A percentile compares a stretch with the other conserved stretches of the same genome.
Conservation (phyloP, 1,139 yeast genomes). For the Hemisphaericaspora lyxosophila region DNA sequence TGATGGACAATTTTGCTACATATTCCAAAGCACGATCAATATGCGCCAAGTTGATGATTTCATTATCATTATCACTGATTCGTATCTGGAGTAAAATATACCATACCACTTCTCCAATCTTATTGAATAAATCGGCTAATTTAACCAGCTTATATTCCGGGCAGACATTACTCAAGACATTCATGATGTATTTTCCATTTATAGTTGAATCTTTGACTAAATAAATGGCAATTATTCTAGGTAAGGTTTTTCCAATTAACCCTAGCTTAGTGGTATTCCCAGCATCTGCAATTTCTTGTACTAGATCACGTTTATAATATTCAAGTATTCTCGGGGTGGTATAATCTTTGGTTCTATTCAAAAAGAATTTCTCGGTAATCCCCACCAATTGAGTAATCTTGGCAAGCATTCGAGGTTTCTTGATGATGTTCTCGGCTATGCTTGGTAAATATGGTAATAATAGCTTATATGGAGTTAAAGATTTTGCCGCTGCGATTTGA, state of each 20-base stretch:
- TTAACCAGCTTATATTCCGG: slow-evolving; percentile 40
- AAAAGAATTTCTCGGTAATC: slow-evolving; percentile 58
- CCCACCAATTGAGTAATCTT: slow-evolving; percentile 66
- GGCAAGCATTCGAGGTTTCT: slow-evolving; percentile 56
- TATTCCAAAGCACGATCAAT: slow-evolving; percentile 43
- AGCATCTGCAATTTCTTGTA: slow-evolving; percentile 53
- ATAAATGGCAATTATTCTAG: slow-evolving; percentile 43
- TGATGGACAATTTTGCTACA: slow-evolving; percentile 33
- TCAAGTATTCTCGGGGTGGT: slow-evolving; percentile 77
- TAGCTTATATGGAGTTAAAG: slow-evolving; percentile 64
- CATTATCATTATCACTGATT: slow-evolving; percentile 25
- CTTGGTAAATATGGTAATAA: slow-evolving; percentile 78
- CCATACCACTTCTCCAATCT: slow-evolving; percentile 47
- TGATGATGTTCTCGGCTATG: slow-evolving; percentile 65
- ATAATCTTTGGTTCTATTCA: slow-evolving; percentile 67
- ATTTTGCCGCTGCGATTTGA: slow-evolving; percentile 44
- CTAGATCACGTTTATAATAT: slow-evolving; percentile 59
- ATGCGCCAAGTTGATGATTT: slow-evolving; percentile 28
- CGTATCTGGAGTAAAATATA: slow-evolving; percentile 39
- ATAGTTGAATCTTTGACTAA: slow-evolving; percentile 40
- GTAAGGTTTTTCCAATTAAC: slow-evolving; percentile 34
- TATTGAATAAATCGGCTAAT: slow-evolving; percentile 45
- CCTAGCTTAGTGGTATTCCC: slow-evolving; percentile 33
- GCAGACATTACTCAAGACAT: slow-evolving; percentile 54
- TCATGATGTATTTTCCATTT: slow-evolving; percentile 51